phyloP scores from a whole-genome alignment of 2,329 filamentous ascomycete species.

The Cercospora canescens region DNA sequence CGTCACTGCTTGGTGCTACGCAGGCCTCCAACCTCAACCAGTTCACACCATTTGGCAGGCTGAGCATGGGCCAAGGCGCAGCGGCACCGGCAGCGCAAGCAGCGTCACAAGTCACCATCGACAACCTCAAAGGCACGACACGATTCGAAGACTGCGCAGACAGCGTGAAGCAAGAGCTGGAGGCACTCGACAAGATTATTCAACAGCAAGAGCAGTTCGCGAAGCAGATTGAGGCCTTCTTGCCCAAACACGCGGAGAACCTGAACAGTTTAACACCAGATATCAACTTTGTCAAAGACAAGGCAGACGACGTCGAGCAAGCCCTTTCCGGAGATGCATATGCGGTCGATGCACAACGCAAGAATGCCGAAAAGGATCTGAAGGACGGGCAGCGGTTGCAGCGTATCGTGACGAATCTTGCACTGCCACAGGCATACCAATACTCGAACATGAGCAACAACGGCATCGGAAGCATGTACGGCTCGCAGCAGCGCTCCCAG shows the following conservation, averaged over 20 bases:
- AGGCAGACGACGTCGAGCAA: slow-evolving; percentile 63
- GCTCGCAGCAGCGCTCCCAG: slow-evolving; percentile 22
- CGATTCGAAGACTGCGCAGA: slow-evolving; percentile 89
- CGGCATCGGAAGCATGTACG: slow-evolving; percentile 21
- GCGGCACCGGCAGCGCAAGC: slow-evolving; percentile 38
- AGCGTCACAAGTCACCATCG: slow-evolving; percentile 67
- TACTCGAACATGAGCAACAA: slow-evolving; percentile 38
- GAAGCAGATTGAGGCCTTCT: slow-evolving; percentile 69
- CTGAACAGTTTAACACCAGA: slow-evolving; percentile 66
- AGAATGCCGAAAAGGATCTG: slow-evolving; percentile 63
- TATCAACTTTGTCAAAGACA: slow-evolving; percentile 62
- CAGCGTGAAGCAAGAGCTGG: slow-evolving; percentile 75
- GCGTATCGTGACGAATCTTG: slow-evolving; percentile 72
- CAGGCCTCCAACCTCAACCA: slow-evolving; percentile 25
- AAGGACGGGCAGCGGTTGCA: slow-evolving; percentile 71
- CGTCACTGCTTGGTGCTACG: slow-evolving; percentile 31
- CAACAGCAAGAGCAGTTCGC: slow-evolving; percentile 75
- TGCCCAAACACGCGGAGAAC: slow-evolving; percentile 62
- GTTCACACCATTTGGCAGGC: slow-evolving; percentile 33
- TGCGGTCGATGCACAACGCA: slow-evolving; percentile 58
- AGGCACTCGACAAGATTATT: slow-evolving; percentile 76
- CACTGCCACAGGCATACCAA: slow-evolving; percentile 66
- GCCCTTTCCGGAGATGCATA: slow-evolving; percentile 64
- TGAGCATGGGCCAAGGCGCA: slow-evolving; percentile 53
- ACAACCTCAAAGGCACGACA: slow-evolving; percentile 79